Percentiles rank a stretch among this genome's conserved stretches.
These are phyloP conservation scores for Samsoniella hepiali DNA, from an alignment of 2,329 filamentous ascomycete species.

Conservation along the genomic window DNA sequence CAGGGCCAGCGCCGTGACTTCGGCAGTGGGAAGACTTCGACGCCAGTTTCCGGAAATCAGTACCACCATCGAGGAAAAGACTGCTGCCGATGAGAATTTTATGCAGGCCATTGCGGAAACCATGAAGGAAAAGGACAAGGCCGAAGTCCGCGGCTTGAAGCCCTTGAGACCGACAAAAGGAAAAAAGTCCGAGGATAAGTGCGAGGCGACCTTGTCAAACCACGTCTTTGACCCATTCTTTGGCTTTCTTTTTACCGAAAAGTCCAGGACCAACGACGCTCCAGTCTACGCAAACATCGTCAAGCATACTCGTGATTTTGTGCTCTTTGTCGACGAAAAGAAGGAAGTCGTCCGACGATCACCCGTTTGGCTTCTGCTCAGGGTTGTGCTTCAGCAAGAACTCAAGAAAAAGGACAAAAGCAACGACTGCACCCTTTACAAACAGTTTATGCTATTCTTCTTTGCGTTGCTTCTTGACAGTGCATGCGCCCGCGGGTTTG, in stretches of 20 bases:
- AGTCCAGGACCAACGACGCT: background rate
- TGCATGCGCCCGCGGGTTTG: constrained; percentile 19
- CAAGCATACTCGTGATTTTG: constrained; percentile 13
- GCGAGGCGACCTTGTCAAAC: background rate
- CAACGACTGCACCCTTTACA: constrained; percentile 37
- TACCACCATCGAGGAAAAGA: background rate
- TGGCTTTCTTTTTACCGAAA: background rate
- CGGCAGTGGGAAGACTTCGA: background rate
- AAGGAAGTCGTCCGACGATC: constrained; percentile 34
- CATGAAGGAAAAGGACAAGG: background rate
- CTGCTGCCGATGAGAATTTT: background rate
- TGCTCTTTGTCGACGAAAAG: background rate
- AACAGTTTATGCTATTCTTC: constrained; percentile 48
- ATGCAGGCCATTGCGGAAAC: background rate
- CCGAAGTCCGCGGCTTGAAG: background rate
- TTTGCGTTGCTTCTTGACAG: constrained; percentile 36
- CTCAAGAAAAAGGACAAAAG: constrained; percentile 2
- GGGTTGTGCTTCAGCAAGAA: constrained; percentile 43
- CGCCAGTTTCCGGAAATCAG: constrained; percentile 1
- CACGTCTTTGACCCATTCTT: constrained; percentile 1
- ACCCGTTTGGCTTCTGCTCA: constrained; percentile 50
- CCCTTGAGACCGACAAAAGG: background rate
- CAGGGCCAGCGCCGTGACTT: background rate
- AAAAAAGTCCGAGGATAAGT: background rate
- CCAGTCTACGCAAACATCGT: background rate